Conservation (phyloP, 495 filamentous ascomycete genomes). For the Filosporella fistucella region DNA sequence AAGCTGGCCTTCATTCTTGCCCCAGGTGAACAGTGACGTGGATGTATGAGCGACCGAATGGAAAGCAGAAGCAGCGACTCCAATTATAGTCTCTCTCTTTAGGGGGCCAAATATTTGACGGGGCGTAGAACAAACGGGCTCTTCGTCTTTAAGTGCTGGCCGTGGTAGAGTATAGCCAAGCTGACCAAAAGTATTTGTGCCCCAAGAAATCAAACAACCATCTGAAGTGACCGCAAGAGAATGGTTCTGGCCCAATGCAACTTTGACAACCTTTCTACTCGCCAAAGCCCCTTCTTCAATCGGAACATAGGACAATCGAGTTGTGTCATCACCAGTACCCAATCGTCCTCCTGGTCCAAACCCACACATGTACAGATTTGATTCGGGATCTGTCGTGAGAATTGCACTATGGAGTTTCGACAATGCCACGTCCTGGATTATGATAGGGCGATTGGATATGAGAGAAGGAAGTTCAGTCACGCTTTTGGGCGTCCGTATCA, state of each 20-base stretch:
- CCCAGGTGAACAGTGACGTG: slow-evolving; percentile 84
- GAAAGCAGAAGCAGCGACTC: slow-evolving; percentile 83
- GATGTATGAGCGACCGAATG: slow-evolving; percentile 87
- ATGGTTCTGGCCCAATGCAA: slow-evolving; percentile 89
- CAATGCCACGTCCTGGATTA: slow-evolving; percentile 73
- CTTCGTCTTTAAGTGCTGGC: slow-evolving; percentile 60
- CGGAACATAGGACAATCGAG: slow-evolving; percentile 76
- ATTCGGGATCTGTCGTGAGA: slow-evolving; percentile 81
- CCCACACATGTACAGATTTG: slow-evolving; percentile 90
- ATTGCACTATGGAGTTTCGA: slow-evolving; percentile 92
- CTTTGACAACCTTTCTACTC: slow-evolving; percentile 62
- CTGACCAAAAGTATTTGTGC: slow-evolving; percentile 81
- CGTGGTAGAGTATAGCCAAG: slow-evolving; percentile 70
- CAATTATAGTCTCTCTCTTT: slow-evolving; percentile 78
- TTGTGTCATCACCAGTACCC: slow-evolving; percentile 84
- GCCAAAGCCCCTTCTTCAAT: slow-evolving; percentile 68
- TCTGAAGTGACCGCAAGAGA: slow-evolving; percentile 75
- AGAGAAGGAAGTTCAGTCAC: slow-evolving; percentile 58
- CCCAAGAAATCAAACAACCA: slow-evolving; percentile 90
- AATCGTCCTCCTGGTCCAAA: slow-evolving; percentile 87
- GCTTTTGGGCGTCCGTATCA: too few species aligned
- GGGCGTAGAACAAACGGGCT: slow-evolving; percentile 73
- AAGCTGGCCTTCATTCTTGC: slow-evolving; percentile 92
- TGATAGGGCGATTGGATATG: slow-evolving; percentile 61
- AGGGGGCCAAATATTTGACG: slow-evolving; percentile 87